Conservation (phyloP, 352 stramenopile species). For the Aphanomyces stellatus region DNA sequence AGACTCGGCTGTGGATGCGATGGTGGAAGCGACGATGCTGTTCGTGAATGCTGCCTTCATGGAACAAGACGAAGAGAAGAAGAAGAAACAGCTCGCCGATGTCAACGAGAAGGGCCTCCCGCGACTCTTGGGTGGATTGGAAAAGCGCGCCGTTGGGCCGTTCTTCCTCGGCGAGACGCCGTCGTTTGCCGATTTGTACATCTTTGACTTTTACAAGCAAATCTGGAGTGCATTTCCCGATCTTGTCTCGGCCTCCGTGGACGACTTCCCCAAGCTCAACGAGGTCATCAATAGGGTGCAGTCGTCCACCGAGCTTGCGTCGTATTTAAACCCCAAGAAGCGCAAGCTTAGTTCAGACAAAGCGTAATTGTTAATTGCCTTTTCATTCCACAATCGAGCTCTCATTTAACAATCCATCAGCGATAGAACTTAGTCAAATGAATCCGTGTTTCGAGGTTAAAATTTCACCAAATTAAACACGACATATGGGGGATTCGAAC, state of each 20-base stretch:
- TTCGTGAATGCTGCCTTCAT: conserved; percentile 22
- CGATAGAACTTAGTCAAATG: not conserved
- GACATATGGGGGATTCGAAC: not conserved
- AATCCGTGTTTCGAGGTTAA: not conserved
- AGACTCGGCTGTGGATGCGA: conserved; percentile 22
- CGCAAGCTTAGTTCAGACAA: not conserved
- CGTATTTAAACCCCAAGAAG: conserved; percentile 2
- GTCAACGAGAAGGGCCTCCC: conserved; percentile 30
- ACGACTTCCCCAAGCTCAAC: not conserved
- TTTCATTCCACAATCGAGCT: not conserved
- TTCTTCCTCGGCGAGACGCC: conserved; percentile 42
- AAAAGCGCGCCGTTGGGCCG: conserved; percentile 35
- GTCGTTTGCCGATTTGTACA: conserved; percentile 30
- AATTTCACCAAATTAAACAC: not conserved
- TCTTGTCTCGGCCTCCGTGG: not conserved
- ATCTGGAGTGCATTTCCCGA: not conserved
- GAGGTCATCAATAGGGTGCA: not conserved
- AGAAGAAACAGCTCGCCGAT: conserved; percentile 28
- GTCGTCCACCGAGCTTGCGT: not conserved
- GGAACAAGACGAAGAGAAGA: conserved; percentile 28
- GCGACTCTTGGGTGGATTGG: conserved; percentile 30
- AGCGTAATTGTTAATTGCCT: too few species aligned
- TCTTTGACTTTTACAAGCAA: conserved; percentile 30
- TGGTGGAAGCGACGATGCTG: not conserved
- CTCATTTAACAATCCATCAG: not conserved